Conservation (phyloP, 805 yeast genomes). For the Yamadazyma laniorum region DNA sequence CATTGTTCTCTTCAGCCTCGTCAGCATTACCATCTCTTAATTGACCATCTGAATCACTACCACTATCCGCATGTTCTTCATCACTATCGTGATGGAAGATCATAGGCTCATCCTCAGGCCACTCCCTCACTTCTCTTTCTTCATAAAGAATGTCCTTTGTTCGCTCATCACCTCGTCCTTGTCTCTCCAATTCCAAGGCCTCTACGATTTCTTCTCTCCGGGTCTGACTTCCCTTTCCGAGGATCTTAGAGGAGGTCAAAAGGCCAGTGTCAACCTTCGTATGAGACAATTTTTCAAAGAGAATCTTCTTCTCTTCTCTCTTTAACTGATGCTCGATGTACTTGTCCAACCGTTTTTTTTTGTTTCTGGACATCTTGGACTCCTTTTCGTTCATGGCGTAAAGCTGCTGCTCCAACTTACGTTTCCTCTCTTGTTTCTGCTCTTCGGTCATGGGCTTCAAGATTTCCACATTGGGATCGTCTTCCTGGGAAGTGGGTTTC, state of each 20-base stretch:
- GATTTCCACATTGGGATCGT: constrained; percentile 59
- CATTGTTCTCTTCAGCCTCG: constrained; percentile 15
- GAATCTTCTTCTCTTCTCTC: constrained; percentile 79
- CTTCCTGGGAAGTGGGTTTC: constrained; percentile 9
- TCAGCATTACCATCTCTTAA: constrained; percentile 22
- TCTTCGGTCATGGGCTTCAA: constrained; percentile 60
- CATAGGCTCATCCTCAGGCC: constrained; percentile 38
- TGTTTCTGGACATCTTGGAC: constrained; percentile 64
- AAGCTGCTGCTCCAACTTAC: constrained; percentile 58
- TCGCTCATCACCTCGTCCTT: constrained; percentile 65
- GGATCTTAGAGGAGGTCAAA: constrained; percentile 68
- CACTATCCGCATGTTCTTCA: constrained; percentile 13
- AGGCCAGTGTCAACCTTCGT: constrained; percentile 69
- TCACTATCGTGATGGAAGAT: constrained; percentile 14
- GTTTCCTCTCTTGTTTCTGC: constrained; percentile 63
- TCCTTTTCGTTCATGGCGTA: constrained; percentile 57
- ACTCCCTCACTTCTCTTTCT: constrained; percentile 59
- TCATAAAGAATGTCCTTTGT: constrained; percentile 68
- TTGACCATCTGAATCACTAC: constrained; percentile 14
- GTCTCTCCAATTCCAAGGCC: constrained; percentile 68
- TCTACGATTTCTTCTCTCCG: constrained; percentile 68
- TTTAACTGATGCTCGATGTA: constrained; percentile 88
- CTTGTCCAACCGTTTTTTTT: constrained; percentile 80
- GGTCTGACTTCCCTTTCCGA: constrained; percentile 75
- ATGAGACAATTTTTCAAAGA: constrained; percentile 68